Base-by-base conservation (phyloP, 2,329 filamentous ascomycete species). In the Phyllosticta paracitricarpa region DNA sequence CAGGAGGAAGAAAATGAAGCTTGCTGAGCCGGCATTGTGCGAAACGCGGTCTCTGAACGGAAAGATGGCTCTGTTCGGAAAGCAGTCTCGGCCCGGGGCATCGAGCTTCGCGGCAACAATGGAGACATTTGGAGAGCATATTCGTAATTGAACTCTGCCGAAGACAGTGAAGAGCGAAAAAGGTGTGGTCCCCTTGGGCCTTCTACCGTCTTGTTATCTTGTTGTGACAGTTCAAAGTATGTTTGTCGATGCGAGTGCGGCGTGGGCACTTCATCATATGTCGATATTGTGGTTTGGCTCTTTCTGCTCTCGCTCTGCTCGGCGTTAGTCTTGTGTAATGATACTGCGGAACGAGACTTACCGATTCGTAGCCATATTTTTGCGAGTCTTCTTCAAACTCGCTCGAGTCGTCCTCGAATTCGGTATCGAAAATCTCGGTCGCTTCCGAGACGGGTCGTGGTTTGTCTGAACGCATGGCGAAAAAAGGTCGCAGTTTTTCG, bases 111-210 rank as follows among this genome's bases (percentile, higher is more conserved):
- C 33, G 89, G 84, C 25, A 89, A 85, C 65, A 91, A 75, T 19
- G 89, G 89, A 24, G 89, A 92, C 72, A 93, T 80, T 25, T 87
- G 84, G 58, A 93, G 77, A 6, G 76, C 77, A 70, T 76, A 75
- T 64, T 82, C 78, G 67, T 77, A 76, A 26, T 74, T 69, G 61
- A 80, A 78, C 62, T 82, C 79, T 68, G 78, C 69, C 58, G 85
- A 82, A 33, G 83, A 81, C 62, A 84, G 80, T 22, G 88, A 91
- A 63, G 82, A 82, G 66, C 89, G 85, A 75, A 96, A 96, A 17
- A 96, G 81, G 76, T 96, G 92, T 9, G 92, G 92, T 1, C 92
- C 92, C 66, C 82, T 83, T 2, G 92, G 92, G 0, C 92, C 92
- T 71, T 91, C 82, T 6, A 93, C 85, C 33, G 86, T 81, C 72